Conservation (phyloP, 2,329 filamentous ascomycete genomes). For the Colletotrichum sp. region DNA sequence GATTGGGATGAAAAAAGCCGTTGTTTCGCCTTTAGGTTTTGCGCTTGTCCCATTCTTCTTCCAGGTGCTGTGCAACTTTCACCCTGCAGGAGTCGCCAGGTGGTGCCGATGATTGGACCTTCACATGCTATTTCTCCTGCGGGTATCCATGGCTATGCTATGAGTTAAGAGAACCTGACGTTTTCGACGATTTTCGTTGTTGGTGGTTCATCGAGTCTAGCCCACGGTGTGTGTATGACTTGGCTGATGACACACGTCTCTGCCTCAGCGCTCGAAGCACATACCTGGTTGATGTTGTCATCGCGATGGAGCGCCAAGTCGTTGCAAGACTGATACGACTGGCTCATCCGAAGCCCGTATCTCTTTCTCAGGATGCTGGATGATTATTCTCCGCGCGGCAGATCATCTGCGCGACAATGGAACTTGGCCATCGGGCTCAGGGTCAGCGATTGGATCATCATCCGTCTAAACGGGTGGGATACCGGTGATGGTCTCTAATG, state of each 20-base stretch:
- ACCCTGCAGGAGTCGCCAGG: neutral
- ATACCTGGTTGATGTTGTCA: neutral
- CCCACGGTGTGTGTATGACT: neutral
- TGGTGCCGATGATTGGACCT: neutral
- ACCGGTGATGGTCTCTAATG: neutral
- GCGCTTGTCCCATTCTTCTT: neutral
- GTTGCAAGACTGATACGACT: neutral
- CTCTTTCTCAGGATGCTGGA: neutral
- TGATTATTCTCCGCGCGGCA: neutral
- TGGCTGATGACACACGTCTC: neutral
- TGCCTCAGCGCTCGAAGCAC: neutral
- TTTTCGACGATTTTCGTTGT: neutral
- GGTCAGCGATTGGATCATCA: neutral
- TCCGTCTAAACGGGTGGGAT: neutral
- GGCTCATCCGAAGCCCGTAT: neutral
- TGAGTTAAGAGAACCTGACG: accelerated
- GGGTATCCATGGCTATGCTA: accelerated
- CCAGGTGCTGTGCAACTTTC: neutral
- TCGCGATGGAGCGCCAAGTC: neutral
- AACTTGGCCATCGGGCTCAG: neutral
- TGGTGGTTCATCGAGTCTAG: neutral
- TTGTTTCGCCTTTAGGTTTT: neutral
- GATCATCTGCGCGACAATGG: neutral
- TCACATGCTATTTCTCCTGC: neutral
- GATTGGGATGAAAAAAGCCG: neutral